Conservation (phyloP, 805 yeast genomes). For the Candida patagonica region DNA sequence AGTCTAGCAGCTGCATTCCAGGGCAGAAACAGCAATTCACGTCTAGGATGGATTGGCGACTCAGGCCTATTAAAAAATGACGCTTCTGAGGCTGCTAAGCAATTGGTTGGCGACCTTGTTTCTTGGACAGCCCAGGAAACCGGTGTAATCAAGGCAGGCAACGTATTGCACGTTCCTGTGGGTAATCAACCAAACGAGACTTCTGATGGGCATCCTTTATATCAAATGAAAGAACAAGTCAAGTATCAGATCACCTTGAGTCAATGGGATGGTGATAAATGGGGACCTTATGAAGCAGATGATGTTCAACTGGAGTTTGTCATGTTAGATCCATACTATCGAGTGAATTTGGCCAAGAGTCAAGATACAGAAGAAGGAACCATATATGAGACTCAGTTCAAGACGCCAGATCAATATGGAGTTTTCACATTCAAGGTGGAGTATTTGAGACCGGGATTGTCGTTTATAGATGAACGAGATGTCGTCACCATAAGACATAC, state of each 20-base stretch:
- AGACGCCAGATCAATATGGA: constrained; percentile 93
- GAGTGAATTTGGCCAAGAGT: constrained; percentile 48
- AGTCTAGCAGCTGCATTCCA: constrained; percentile 71
- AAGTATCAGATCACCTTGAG: constrained; percentile 38
- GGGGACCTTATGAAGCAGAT: constrained; percentile 56
- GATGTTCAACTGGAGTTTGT: constrained; percentile 74
- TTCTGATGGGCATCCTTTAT: constrained; percentile 24
- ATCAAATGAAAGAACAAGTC: constrained; percentile 69
- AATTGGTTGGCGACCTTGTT: constrained; percentile 37
- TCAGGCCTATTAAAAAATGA: constrained; percentile 38
- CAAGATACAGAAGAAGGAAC: constrained; percentile 26
- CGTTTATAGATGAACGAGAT: constrained; percentile 54
- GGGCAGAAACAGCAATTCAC: constrained; percentile 59
- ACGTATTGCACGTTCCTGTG: constrained; percentile 45
- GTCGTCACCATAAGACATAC: constrained; percentile 83
- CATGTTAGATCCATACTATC: constrained; percentile 92
- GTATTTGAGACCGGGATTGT: constrained; percentile 68
- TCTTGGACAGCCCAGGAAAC: constrained; percentile 70
- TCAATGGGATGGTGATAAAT: constrained; percentile 39
- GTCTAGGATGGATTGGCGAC: constrained; percentile 78
- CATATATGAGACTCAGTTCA: constrained; percentile 48
- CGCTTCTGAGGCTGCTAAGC: constrained; percentile 18
- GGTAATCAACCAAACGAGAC: constrained; percentile 27
- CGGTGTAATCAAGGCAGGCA: constrained; percentile 49
- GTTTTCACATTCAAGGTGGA: constrained; percentile 79